Percentiles rank a stretch among this genome's conserved stretches.
Evolutionary conservation across 768 basidiomycete species (phyloP).

Genomic region (Leccinellum luteum): DNA sequence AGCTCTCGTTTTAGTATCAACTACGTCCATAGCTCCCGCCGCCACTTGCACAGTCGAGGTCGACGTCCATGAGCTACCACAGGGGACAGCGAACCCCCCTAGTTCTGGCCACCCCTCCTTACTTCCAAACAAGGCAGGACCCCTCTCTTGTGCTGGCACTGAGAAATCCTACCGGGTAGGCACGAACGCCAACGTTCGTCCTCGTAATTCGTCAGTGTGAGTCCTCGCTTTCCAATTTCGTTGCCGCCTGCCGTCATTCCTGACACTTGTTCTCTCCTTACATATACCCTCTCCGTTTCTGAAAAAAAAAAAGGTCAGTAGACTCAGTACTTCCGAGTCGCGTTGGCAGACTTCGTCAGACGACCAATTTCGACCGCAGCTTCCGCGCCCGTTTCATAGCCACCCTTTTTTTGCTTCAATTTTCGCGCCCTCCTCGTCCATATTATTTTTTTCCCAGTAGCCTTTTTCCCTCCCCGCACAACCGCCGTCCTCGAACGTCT

Average conservation of each 20-base stretch:
- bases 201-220: conserved; percentile 21
- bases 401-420: background rate
- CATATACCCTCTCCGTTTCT: conserved; percentile 1
- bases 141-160: conserved; percentile 6
- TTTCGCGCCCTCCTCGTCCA: background rate
- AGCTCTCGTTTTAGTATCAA: conserved; percentile 1
- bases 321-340: no score
- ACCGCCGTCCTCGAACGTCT: conserved; percentile 2
- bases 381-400: background rate
- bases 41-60: background rate
- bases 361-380: background rate
- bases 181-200: conserved; percentile 26
- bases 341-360: conserved; percentile 1
- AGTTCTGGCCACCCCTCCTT: background rate
- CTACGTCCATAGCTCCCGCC: no score
- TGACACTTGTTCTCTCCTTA: conserved; percentile 7
- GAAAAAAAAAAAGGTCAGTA: background rate
- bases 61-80: conserved; percentile 1
- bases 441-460: background rate
- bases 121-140: conserved; percentile 2
- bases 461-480: conserved; percentile 10
- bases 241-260: conserved; percentile 18
- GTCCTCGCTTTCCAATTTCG: conserved; percentile 10
- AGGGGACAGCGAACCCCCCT: background rate
- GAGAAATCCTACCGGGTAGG: conserved; percentile 7